Percentiles rank a stretch among this genome's conserved stretches.
These are phyloP conservation scores for Zygoascus biomembranicola DNA, from an alignment of 805 yeast species.

Conservation along the genomic window DNA sequence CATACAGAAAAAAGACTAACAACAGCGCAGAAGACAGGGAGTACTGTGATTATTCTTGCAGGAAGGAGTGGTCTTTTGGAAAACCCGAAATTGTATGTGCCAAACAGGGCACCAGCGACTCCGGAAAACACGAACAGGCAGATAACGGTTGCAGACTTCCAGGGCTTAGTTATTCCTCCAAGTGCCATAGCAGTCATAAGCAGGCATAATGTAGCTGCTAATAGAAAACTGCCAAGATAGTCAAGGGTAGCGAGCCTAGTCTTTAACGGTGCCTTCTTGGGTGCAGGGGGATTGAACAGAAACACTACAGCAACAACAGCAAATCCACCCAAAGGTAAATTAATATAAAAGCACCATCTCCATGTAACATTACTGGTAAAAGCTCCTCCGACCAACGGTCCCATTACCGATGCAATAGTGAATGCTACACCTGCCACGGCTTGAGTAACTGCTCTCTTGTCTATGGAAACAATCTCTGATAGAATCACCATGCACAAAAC, in stretches of 20 bases:
- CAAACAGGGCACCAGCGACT: slow-evolving; percentile 32
- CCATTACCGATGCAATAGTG: slow-evolving; percentile 34
- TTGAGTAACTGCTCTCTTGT: slow-evolving; percentile 72
- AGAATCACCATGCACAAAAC: slow-evolving; percentile 65
- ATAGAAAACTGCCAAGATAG: not conserved
- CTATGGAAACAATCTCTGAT: slow-evolving; percentile 66
- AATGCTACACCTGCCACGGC: slow-evolving; percentile 43
- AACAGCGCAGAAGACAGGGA: slow-evolving; percentile 21
- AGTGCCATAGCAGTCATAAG: not conserved
- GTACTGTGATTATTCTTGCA: slow-evolving; percentile 2
- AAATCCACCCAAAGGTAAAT: slow-evolving; percentile 36
- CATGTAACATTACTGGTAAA: slow-evolving; percentile 36
- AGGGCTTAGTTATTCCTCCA: not conserved
- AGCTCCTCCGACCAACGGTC: slow-evolving; percentile 50
- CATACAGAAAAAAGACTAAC: slow-evolving; percentile 39
- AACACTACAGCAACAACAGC: slow-evolving; percentile 20
- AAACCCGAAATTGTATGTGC: slow-evolving; percentile 27
- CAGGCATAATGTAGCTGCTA: not conserved
- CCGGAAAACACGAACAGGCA: slow-evolving; percentile 31
- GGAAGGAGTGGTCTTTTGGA: slow-evolving; percentile 31
- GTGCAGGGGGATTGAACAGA: not conserved
- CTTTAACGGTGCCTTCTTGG: not conserved
- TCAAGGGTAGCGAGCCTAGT: not conserved
- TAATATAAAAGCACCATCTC: slow-evolving; percentile 44
- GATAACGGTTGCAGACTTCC: slow-evolving; percentile 10